Evolutionary conservation across 2,329 filamentous ascomycete species (phyloP), one percentile per base, ranked within the genome.

Genomic region (Mycogone perniciosa): DNA sequence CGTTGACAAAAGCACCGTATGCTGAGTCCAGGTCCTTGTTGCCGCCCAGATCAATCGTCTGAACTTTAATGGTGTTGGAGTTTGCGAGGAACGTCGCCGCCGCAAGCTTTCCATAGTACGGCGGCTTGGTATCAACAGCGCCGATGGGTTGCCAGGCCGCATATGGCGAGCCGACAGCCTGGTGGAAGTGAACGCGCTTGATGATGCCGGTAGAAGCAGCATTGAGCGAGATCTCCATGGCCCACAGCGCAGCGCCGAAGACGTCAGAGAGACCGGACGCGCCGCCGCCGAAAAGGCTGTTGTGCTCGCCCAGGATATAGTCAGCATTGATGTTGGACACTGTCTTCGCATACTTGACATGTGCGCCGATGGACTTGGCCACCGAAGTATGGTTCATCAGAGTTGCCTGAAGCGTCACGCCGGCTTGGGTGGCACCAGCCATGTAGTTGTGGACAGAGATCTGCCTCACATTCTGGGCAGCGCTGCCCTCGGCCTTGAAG

Each of bases 241-340:
- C 66, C 75, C 74, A 77, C 6, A 77, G 68, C 13, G 69, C 75
- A 6, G 73, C 73, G 44, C 74, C 75, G 52, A 75, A 74, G 0
- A 72, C 74, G 52, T 75, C 72, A 40, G 65, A 66, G 43, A 76
- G 66, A 8, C 74, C 73, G 11, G 63, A 62, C 4, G 60, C 60
- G 44, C 69, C 69, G 13, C 64, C 62, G 56, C 68, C 69, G 43
- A 64, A 67, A n/a, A 69, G 61, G 10, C 67, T 70, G 59, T 76
- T 76, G 2, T 72, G 76, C 64, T 76, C 74, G 29, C 73, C 74
- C 57, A 77, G 68, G 31, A 76, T 64, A 34, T 68, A 66, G 27
- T 66, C 60, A 0, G 56, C 58, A 26, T 62, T 59, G 1, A 71
- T 68, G 4, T 68, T 66, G 2, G 59, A 57, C 1, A 69, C 29